A percentile compares a stretch with the other conserved stretches of the same genome.
Evolutionary conservation across 2,329 filamentous ascomycete species (phyloP).

Genomic region (Pseudogymnoascus sp.): DNA sequence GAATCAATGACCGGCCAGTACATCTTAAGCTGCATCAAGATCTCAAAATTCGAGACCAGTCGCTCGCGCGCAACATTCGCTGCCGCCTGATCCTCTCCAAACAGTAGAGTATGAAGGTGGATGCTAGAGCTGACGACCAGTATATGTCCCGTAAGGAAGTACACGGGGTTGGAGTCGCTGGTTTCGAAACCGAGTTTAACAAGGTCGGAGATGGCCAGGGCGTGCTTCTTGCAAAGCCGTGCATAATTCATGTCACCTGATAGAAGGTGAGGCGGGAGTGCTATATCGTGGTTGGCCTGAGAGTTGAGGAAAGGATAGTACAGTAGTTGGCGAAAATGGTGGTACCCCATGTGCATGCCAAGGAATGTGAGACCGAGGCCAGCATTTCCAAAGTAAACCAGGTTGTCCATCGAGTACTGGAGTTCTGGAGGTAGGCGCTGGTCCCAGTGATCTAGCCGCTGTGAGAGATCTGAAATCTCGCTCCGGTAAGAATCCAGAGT

Average conservation of each 20-base stretch:
- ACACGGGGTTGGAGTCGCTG: conserved; percentile 33
- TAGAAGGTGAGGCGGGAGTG: not conserved
- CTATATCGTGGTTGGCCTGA: conserved; percentile 12
- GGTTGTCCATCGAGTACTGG: conserved; percentile 32
- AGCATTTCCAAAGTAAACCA: conserved; percentile 28
- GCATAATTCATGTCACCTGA: conserved; percentile 24
- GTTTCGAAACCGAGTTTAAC: conserved; percentile 29
- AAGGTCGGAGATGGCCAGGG: conserved; percentile 31
- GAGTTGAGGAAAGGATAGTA: conserved; percentile 39
- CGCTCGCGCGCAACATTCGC: conserved; percentile 29
- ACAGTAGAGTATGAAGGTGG: conserved; percentile 38
- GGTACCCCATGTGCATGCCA: conserved; percentile 39
- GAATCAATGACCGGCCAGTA: conserved; percentile 35
- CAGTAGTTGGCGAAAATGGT: conserved; percentile 39
- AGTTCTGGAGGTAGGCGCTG: conserved; percentile 29
- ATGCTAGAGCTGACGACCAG: conserved; percentile 38
- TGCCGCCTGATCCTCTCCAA: conserved; percentile 30
- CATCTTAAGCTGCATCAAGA: conserved; percentile 31
- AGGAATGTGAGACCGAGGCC: conserved; percentile 37
- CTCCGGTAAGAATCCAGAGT: not conserved
- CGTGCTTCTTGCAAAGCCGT: conserved; percentile 27
- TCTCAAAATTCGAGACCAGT: conserved; percentile 37
- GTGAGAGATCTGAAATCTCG: conserved; percentile 21
- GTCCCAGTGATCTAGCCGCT: conserved; percentile 31
- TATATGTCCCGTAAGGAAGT: conserved; percentile 38